Percentiles rank a stretch among this genome's conserved stretches.
These are phyloP conservation scores for Pelargonium myrrhifolium DNA, from an alignment of 441 rosid genomes.

Conservation along the genomic window DNA sequence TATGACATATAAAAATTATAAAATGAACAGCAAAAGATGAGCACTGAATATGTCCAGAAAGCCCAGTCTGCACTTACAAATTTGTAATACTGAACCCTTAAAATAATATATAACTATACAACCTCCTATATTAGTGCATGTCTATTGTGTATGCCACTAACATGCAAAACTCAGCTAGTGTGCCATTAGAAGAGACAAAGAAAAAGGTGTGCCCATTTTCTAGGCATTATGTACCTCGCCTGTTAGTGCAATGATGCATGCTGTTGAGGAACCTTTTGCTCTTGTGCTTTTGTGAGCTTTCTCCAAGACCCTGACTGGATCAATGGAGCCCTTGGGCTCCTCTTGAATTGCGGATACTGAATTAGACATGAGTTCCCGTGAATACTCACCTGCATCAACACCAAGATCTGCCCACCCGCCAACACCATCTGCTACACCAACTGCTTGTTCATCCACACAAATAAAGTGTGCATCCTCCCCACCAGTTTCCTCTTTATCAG, in stretches of 20 bases:
- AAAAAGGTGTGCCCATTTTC: not conserved
- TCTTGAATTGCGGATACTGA: slow-evolving; percentile 65
- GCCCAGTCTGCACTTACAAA: not conserved
- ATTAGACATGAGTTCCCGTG: slow-evolving; percentile 82
- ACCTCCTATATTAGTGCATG: not conserved
- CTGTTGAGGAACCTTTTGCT: slow-evolving; percentile 84
- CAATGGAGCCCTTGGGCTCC: slow-evolving; percentile 73
- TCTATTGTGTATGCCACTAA: not conserved
- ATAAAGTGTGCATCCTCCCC: slow-evolving; percentile 92
- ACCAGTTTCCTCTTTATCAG: slow-evolving; percentile 86
- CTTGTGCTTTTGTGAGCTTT: slow-evolving; percentile 74
- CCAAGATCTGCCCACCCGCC: slow-evolving; percentile 96
- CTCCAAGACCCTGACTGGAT: slow-evolving; percentile 73
- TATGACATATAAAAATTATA: no score
- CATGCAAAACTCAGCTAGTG: not conserved
- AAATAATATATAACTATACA: not conserved
- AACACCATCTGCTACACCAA: slow-evolving; percentile 93
- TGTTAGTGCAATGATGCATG: slow-evolving; percentile 73
- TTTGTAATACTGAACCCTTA: not conserved
- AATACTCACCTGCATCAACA: slow-evolving; percentile 65
- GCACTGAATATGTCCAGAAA: no score
- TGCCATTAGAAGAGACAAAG: not conserved
- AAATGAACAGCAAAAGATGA: no score
- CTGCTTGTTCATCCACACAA: slow-evolving; percentile 59
- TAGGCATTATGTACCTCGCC: slow-evolving; percentile 36